Percentiles rank a stretch among this genome's conserved stretches.
Evolutionary conservation across 352 stramenopile genomes (phyloP).

Genomic region (Phytophthora syringae): DNA sequence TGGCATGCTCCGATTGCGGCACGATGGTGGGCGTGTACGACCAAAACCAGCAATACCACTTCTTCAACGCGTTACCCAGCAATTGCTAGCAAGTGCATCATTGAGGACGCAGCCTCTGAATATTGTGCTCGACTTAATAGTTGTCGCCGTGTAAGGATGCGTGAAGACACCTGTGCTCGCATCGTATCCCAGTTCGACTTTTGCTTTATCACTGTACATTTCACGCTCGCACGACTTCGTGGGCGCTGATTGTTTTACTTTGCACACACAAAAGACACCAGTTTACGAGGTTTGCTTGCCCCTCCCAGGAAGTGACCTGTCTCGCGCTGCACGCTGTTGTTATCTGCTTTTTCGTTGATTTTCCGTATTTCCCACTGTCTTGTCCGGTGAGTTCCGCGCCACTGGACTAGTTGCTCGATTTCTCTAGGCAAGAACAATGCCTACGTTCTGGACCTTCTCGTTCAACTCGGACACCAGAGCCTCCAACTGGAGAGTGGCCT

Average conservation of each 20-base stretch:
- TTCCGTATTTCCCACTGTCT: conserved; percentile 10
- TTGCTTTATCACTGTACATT: conserved; percentile 41
- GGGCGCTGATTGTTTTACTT: conserved; percentile 37
- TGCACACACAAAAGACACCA: conserved; percentile 36
- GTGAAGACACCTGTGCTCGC: conserved; percentile 15
- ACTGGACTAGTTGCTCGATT: conserved; percentile 11
- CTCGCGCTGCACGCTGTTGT: conserved; percentile 26
- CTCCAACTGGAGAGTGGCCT: conserved; percentile 66
- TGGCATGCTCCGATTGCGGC: conserved; percentile 77
- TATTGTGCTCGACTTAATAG: conserved; percentile 27
- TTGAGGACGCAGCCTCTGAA: conserved; percentile 9
- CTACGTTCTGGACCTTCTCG: conserved; percentile 75
- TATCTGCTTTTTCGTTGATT: conserved; percentile 35
- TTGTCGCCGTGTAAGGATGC: conserved; percentile 11
- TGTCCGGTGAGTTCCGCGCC: background rate
- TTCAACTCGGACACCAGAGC: conserved; percentile 67
- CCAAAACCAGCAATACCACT: conserved; percentile 64
- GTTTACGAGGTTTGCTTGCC: conserved; percentile 19
- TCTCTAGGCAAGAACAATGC: conserved; percentile 55
- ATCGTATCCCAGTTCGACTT: conserved; percentile 19
- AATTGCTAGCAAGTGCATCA: conserved; percentile 38
- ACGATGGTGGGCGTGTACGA: conserved; percentile 81
- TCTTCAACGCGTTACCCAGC: conserved; percentile 82
- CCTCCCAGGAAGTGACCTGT: no score
- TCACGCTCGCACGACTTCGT: conserved; percentile 33